phyloP scores from a whole-genome alignment of 2,329 filamentous ascomycete genomes.

The Colletotrichum musicola region DNA sequence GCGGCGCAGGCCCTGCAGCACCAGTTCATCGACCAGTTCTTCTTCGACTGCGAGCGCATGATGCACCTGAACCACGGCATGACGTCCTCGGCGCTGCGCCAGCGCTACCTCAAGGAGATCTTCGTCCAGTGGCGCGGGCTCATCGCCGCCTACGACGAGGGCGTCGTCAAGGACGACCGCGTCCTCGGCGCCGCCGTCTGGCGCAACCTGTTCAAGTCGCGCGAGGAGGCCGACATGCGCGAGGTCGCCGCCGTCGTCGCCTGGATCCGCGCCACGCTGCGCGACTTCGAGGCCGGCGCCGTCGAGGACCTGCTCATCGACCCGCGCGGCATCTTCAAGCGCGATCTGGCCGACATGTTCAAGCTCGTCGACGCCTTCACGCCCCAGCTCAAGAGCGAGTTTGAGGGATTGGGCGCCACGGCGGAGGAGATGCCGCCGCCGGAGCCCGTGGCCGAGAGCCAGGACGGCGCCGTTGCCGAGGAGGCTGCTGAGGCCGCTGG shows the following conservation, averaged over 20 bases:
- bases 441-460: slow-evolving; percentile 40
- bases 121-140: slow-evolving; percentile 94
- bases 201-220: slow-evolving; percentile 90
- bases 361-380: slow-evolving; percentile 49
- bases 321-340: slow-evolving; percentile 59
- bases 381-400: slow-evolving; percentile 52
- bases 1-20: slow-evolving; percentile 84
- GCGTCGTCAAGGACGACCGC: slow-evolving; percentile 80
- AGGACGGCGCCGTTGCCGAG: slow-evolving; percentile 31
- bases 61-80: slow-evolving; percentile 86
- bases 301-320: slow-evolving; percentile 57
- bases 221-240: slow-evolving; percentile 63
- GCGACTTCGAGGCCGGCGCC: slow-evolving; percentile 62
- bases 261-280: slow-evolving; percentile 66
- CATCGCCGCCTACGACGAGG: slow-evolving; percentile 87
- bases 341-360: slow-evolving; percentile 53
- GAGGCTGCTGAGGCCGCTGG: slow-evolving; percentile 11
- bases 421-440: slow-evolving; percentile 20
- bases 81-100: slow-evolving; percentile 68
- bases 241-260: slow-evolving; percentile 66
- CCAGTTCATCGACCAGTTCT: slow-evolving; percentile 95
- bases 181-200: slow-evolving; percentile 86
- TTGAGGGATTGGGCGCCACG: slow-evolving; percentile 49
- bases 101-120: slow-evolving; percentile 84
- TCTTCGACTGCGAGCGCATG: slow-evolving; percentile 86